Base-by-base conservation (phyloP, 257 asterid genomes). In the Euphrasia confusa region DNA sequence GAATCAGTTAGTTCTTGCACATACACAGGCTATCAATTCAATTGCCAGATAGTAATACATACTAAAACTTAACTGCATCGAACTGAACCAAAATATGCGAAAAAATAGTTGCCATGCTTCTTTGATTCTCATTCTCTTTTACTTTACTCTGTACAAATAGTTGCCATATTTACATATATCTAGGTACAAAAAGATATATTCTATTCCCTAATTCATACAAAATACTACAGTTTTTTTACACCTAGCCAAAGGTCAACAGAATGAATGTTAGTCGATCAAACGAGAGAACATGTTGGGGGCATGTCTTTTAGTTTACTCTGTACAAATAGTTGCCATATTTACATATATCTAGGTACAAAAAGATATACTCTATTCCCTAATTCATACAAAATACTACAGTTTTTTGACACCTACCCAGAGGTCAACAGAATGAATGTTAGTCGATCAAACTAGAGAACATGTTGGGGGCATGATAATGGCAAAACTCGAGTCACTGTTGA, bases 321-420 rank as follows among this genome's bases (percentile, higher is more conserved):
- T 10, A 42, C 49, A 42, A 13, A 56, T 4, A 47, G 27, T n/a
- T 10, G 33, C 5, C 27, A 45, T 63, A 66, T 15, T 44, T 44
- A 44, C 50, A 70, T 54, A 21, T 47, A 70, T 54, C 21, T 47
- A 8, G 24, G 8, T 39, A 63, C 48, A 62, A 45, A 42, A 44
- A 5, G 58, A 17, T 24, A 7, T 10, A 14, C 10, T 30, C 21
- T 18, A 50, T 28, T 15, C 10, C 68, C 58, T 53, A 61, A 37
- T 37, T 37, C 48, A 32, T 18, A 45, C 56, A 17, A 21, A 37
- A 8, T 37, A 42, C 56, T 35, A 52, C 27, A 10, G 5, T 14
- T 5, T 1, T 1, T 24, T 10, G n/a, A 53, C 66, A 32, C 10
- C 60, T 17, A 21, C 13, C 10, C 11, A 11, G 33, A 63, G 52